phyloP scores from a whole-genome alignment of 2,329 filamentous ascomycete species.

The Parascedosporium putredinis region DNA sequence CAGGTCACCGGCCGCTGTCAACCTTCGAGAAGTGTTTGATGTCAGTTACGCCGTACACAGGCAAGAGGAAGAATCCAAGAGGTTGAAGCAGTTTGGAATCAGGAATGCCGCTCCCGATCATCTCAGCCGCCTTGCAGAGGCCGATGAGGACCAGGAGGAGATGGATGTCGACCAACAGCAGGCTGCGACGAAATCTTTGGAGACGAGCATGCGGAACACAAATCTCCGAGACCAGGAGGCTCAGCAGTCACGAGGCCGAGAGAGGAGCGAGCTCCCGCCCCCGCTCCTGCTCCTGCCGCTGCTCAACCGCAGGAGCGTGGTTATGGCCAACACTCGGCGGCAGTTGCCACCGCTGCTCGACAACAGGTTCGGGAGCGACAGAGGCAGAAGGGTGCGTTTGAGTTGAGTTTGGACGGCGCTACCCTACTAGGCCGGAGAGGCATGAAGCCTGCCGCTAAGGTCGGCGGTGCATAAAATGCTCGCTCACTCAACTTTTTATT shows the following conservation, averaged over 20 bases:
- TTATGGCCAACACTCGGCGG: conserved; percentile 80
- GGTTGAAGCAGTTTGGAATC: conserved; percentile 70
- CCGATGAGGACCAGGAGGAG: conserved; percentile 50
- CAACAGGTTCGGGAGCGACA: conserved; percentile 62
- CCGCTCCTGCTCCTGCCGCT: too few species aligned
- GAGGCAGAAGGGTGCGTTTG: conserved; percentile 71
- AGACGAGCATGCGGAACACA: conserved; percentile 78
- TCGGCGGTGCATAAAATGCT: conserved; percentile 16
- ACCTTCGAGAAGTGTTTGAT: conserved; percentile 93
- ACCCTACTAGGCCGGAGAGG: conserved; percentile 69
- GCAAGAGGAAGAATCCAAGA: conserved; percentile 91
- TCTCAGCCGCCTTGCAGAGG: conserved; percentile 59
- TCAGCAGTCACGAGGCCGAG: conserved; percentile 20
- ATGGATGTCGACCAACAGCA: conserved; percentile 45
- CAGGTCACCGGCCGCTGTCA: conserved; percentile 88
- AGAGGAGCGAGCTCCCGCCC: conserved; percentile 9
- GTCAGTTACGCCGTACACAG: conserved; percentile 96
- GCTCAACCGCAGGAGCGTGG: conserved; percentile 42
- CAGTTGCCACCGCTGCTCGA: conserved; percentile 73
- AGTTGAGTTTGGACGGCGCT: conserved; percentile 83
- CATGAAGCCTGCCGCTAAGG: conserved; percentile 40
- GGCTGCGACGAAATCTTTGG: conserved; percentile 55
- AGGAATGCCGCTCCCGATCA: conserved; percentile 51
- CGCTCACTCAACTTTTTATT: not conserved
- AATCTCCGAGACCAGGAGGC: conserved; percentile 19